Evolutionary conservation across 192 early-diverging fungal genomes (phyloP).

Genomic region (Umbelopsis isabellina): DNA sequence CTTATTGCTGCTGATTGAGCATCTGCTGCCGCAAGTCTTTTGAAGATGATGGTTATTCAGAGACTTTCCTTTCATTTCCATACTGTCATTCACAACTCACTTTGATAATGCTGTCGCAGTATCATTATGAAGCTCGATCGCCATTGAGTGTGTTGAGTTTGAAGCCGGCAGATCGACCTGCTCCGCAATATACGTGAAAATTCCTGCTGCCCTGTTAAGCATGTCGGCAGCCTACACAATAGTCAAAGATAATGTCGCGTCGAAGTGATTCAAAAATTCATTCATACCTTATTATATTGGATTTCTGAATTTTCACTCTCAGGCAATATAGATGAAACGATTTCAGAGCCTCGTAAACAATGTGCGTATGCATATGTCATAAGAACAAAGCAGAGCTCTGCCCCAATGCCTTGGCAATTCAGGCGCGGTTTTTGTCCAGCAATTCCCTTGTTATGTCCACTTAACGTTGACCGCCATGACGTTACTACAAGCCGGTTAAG

Average conservation of each 20-base stretch:
- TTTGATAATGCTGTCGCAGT: conserved; percentile 46
- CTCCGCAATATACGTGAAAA: conserved; percentile 55
- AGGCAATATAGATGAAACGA: not conserved
- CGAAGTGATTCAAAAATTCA: not conserved
- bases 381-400: conserved; percentile 58
- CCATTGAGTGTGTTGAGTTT: not conserved
- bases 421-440: conserved; percentile 52
- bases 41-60: not conserved
- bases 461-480: conserved; percentile 61
- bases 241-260: not conserved
- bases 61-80: not conserved
- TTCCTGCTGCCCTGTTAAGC: conserved; percentile 53
- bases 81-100: conserved; percentile 24
- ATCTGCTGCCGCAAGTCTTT: conserved; percentile 58
- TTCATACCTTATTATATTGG: conserved; percentile 22
- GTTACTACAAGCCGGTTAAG: conserved; percentile 41
- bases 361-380: conserved; percentile 58
- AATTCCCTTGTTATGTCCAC: conserved; percentile 46
- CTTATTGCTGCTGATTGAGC: conserved; percentile 57
- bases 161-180: conserved; percentile 22
- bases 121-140: conserved; percentile 9
- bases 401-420: conserved; percentile 49
- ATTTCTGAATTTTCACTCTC: conserved; percentile 17
- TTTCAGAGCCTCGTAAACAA: conserved; percentile 42
- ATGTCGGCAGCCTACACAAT: conserved; percentile 50